These are phyloP conservation scores for Alisma plantagoaquatica DNA, from an alignment of 106 monocot genomes.

Conservation along the genomic window DNA sequence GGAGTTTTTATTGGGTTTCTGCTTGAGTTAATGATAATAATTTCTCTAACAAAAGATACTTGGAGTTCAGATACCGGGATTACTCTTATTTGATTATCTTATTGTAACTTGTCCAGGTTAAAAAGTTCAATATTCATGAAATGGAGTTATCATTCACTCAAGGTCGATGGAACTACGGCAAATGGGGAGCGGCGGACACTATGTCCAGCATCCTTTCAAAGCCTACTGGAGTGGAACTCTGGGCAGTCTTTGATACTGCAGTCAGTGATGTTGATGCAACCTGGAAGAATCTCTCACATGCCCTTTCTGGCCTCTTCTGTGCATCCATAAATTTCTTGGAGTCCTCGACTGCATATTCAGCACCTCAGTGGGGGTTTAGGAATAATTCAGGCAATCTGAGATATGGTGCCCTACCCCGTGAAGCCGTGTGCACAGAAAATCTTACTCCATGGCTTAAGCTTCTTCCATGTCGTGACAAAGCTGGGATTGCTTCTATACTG, in stretches of 20 bases:
- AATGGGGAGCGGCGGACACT: constrained; percentile 8
- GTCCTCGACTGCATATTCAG: constrained; percentile 61
- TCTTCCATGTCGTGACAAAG: constrained; percentile 91
- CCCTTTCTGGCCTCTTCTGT: constrained; percentile 95
- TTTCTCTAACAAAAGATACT: too few species aligned
- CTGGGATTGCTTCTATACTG: constrained; percentile 75
- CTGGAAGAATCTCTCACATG: constrained; percentile 86
- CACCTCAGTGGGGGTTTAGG: constrained; percentile 65
- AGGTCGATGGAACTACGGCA: constrained; percentile 39
- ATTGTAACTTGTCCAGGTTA: too few species aligned
- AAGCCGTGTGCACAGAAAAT: constrained; percentile 97
- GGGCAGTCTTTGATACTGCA: constrained; percentile 73
- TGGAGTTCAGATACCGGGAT: too few species aligned
- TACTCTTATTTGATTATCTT: too few species aligned
- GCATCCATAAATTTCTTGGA: constrained; percentile 93
- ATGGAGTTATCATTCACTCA: constrained; percentile 85
- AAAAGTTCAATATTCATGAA: constrained; percentile 82
- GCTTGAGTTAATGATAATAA: too few species aligned
- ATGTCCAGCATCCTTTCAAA: constrained; percentile 71
- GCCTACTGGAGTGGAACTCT: constrained; percentile 95
- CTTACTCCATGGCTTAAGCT: constrained; percentile 99
- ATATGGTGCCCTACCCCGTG: constrained; percentile 93
- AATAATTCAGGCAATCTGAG: constrained; percentile 43
- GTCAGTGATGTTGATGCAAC: constrained; percentile 47
- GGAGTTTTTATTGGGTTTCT: too few species aligned